Base-by-base conservation (phyloP, 805 yeast species). In the Metschnikowia lochheadii region DNA sequence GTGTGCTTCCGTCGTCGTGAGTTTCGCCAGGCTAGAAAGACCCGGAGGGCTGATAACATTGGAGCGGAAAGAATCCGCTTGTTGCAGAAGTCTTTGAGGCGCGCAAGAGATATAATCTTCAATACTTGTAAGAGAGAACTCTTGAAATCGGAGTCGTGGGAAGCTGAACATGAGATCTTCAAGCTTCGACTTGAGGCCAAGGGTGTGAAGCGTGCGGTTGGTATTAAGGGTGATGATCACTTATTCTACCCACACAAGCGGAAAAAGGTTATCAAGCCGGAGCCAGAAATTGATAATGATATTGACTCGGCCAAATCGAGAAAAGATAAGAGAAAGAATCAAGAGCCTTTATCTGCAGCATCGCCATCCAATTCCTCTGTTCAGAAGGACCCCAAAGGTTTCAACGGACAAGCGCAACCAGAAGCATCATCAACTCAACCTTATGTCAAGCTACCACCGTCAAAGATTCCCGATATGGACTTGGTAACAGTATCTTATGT, bases 1-100 rank as follows among this genome's bases (percentile, higher is more conserved):
- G 85, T 89, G 38, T 89, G 97, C 72, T 94, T 94, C 75, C 81
- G 99, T 62, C 83, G 97, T 58, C 85, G 99, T 67, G 98, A 91
- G 63, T 85, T 89, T 56, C 82, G 99, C 57, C 97, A 88, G 64
- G 94, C 95, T 31, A 85, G 99, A 67, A 94, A 94, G 67, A 94
- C 99, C 0, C 82, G 99, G 67, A 82, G 98, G 56, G 88, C 97
- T 0, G 99, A 94, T 70, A 80, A 87, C 33, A 87, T 89, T 59
- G 89, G 94, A 58, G 85, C 90, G 13, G 97, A 91, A 66, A 81
- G 91, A 56, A 74, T 94, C 45, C 78, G 94, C 20, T 65, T 80
- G 50, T 72, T 94, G 32, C 88, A 86, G 55, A 78, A 78, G 53
- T 96, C 94, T 53, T 75, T 94, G 70, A 85, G 81, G 54, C 78